Conservation (phyloP, 2,329 filamentous ascomycete species). For the Sporothrix variecibatus region DNA sequence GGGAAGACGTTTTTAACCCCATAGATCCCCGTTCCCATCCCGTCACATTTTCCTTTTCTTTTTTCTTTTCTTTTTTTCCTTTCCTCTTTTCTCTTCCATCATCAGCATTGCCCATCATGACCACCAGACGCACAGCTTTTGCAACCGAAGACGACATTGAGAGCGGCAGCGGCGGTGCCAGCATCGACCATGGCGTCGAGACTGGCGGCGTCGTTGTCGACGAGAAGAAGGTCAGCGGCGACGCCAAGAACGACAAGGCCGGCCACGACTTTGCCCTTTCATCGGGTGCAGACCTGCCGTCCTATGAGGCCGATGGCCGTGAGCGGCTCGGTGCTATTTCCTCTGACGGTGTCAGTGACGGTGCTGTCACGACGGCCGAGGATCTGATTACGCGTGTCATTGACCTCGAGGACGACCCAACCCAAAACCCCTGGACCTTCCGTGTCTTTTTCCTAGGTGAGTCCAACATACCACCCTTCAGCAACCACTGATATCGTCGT, state of each 20-base stretch:
- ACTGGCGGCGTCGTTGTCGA: neutral
- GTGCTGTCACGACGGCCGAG: constrained; percentile 22
- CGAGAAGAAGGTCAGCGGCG: constrained; percentile 14
- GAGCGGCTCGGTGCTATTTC: neutral
- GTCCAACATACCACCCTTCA: neutral
- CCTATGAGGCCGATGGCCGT: neutral
- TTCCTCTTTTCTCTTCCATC: neutral
- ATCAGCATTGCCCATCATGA: constrained; percentile 9
- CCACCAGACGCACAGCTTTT: constrained; percentile 23
- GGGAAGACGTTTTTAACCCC: constrained; percentile 10
- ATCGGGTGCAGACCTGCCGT: constrained; percentile 9
- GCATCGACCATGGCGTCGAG: neutral
- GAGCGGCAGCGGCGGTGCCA: constrained; percentile 8
- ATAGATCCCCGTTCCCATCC: neutral
- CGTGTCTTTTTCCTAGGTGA: constrained; percentile 28
- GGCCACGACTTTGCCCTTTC: constrained; percentile 4
- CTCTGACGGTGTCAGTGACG: neutral
- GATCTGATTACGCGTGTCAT: constrained; percentile 30
- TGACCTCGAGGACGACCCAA: constrained; percentile 33
- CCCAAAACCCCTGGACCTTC: constrained; percentile 32
- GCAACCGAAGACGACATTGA: constrained; percentile 23
- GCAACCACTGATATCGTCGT: no score
- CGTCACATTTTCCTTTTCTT: neutral
- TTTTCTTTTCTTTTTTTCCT: neutral
- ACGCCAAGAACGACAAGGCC: constrained; percentile 17